These are phyloP conservation scores for Epichloe brachyelytri DNA, from an alignment of 2,329 filamentous ascomycete genomes.

Conservation along the genomic window DNA sequence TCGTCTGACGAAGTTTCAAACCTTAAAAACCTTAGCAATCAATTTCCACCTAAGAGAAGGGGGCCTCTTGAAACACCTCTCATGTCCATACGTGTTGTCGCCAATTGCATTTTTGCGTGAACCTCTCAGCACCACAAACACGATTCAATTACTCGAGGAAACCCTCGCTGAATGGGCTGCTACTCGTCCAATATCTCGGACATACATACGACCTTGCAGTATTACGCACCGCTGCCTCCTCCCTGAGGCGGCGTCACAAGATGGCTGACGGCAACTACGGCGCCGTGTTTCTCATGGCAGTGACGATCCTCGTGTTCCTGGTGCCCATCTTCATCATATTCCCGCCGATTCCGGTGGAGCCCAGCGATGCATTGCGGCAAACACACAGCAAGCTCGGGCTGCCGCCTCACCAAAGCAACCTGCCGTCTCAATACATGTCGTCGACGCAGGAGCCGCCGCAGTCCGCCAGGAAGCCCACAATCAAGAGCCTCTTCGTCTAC, in stretches of 20 bases:
- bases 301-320: slow-evolving; percentile 37
- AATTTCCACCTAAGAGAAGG: too few species aligned
- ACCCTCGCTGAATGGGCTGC: too few species aligned
- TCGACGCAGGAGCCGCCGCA: slow-evolving; percentile 10
- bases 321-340: slow-evolving; percentile 41
- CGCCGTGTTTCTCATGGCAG: slow-evolving; percentile 26
- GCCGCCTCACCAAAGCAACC: slow-evolving; percentile 23
- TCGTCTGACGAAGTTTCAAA: not conserved
- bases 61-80: not conserved
- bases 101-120: not conserved
- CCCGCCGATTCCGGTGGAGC: slow-evolving; percentile 38
- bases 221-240: not conserved
- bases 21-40: not conserved
- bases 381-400: slow-evolving; percentile 40
- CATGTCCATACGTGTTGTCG: not conserved
- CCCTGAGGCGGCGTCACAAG: not conserved
- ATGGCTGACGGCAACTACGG: slow-evolving; percentile 11
- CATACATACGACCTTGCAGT: too few species aligned
- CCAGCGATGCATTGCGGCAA: slow-evolving; percentile 39
- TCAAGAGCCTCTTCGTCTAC: slow-evolving; percentile 63
- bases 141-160: too few species aligned
- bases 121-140: too few species aligned
- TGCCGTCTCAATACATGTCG: slow-evolving; percentile 16
- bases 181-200: too few species aligned
- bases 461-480: slow-evolving; percentile 11